Percentiles rank a stretch among this genome's conserved stretches.
Evolutionary conservation across 1,284 basidiomycete genomes (phyloP).

Genomic region (Ustilago sp.): DNA sequence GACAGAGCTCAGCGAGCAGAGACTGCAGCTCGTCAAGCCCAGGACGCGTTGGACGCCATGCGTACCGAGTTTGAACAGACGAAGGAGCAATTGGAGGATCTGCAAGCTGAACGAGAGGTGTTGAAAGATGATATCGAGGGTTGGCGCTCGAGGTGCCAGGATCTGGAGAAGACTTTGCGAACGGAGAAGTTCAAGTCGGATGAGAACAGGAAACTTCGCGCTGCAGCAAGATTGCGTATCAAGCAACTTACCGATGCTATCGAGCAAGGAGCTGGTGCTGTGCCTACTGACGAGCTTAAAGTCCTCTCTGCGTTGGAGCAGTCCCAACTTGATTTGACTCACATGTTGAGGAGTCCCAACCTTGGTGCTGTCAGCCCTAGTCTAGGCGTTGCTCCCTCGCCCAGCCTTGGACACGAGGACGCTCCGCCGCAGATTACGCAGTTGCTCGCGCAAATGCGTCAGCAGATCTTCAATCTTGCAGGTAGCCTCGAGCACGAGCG

Average conservation of each 20-base stretch:
- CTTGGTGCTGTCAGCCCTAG: slow-evolving; percentile 46
- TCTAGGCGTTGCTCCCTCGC: slow-evolving; percentile 32
- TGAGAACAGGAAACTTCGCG: slow-evolving; percentile 48
- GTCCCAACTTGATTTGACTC: slow-evolving; percentile 39
- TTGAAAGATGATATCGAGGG: slow-evolving; percentile 65
- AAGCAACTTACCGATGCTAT: slow-evolving; percentile 52
- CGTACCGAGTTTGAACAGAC: slow-evolving; percentile 35
- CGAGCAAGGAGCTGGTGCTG: slow-evolving; percentile 20
- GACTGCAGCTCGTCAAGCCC: slow-evolving; percentile 22
- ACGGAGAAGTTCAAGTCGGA: slow-evolving; percentile 56
- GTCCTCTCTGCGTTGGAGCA: slow-evolving; percentile 41
- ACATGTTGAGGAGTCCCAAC: slow-evolving; percentile 48
- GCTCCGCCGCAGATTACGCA: slow-evolving; percentile 59
- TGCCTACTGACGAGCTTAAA: slow-evolving; percentile 49
- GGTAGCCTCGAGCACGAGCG: slow-evolving; percentile 66
- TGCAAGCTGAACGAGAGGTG: slow-evolving; percentile 65
- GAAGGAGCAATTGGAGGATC: slow-evolving; percentile 55
- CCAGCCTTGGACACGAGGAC: slow-evolving; percentile 34
- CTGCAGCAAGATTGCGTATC: slow-evolving; percentile 51
- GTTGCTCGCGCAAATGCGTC: slow-evolving; percentile 67
- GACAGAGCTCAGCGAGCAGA: slow-evolving; percentile 52
- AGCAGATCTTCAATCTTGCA: slow-evolving; percentile 68
- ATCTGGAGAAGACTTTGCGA: slow-evolving; percentile 60
- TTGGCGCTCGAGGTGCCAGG: slow-evolving; percentile 64
- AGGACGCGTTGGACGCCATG: slow-evolving; percentile 24